A percentile compares a stretch with the other conserved stretches of the same genome.
Evolutionary conservation across 352 stramenopile species (phyloP).

Genomic region (Phytophthora meadii): DNA sequence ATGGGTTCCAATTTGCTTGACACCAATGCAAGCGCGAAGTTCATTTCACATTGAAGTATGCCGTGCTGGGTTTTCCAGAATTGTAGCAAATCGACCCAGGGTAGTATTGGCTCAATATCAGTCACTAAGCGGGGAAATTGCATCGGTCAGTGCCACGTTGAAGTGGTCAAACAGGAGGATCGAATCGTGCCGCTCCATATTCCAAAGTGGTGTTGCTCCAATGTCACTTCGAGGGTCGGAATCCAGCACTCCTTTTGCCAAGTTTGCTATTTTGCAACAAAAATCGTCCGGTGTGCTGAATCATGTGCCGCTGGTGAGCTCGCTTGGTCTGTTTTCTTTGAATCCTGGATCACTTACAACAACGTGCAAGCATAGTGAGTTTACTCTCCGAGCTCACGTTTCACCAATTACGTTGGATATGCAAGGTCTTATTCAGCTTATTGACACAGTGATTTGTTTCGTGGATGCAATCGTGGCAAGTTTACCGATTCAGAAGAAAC

Average conservation of each 20-base stretch:
- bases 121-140: constrained; percentile 34
- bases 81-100: constrained; percentile 22
- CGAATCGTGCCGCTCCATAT: constrained; percentile 9
- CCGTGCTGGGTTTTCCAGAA: constrained; percentile 21
- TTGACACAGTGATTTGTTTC: constrained; percentile 9
- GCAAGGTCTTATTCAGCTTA: constrained; percentile 22
- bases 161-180: constrained; percentile 8
- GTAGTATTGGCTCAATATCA: constrained; percentile 39
- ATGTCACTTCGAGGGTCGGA: constrained; percentile 12
- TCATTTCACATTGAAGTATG: constrained; percentile 48
- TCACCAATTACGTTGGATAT: constrained; percentile 28
- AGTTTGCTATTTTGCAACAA: constrained; percentile 32
- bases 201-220: constrained; percentile 40
- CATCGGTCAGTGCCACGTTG: constrained; percentile 36
- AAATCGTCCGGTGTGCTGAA: constrained; percentile 34
- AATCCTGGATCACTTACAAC: constrained; percentile 22
- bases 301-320: constrained; percentile 25
- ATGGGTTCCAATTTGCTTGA: constrained; percentile 12
- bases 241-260: constrained; percentile 19
- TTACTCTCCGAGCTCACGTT: constrained; percentile 23
- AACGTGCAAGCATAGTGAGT: constrained; percentile 19
- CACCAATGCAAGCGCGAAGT: background rate
- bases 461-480: constrained; percentile 19
- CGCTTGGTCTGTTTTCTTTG: constrained; percentile 32
- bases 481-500: constrained; percentile 11